A percentile compares a stretch with the other conserved stretches of the same genome.
Evolutionary conservation across 495 filamentous ascomycete species (phyloP).

Genomic region (Saxophila tyrrhenica): DNA sequence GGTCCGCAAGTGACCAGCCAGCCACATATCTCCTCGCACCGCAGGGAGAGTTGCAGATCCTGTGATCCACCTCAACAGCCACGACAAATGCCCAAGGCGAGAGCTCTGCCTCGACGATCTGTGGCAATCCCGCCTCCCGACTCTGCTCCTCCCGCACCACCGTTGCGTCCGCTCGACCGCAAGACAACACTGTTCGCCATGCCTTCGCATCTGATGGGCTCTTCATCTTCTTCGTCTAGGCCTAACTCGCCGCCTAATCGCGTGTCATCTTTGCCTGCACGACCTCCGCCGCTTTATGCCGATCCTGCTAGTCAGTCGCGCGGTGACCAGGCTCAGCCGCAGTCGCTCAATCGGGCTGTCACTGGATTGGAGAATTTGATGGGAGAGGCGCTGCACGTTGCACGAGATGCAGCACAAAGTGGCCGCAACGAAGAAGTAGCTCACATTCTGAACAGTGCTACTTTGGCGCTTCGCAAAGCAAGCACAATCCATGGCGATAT

Average conservation of each 20-base stretch:
- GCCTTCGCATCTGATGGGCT: constrained; percentile 10
- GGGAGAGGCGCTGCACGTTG: constrained; percentile 23
- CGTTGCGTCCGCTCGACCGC: background rate
- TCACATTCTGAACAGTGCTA: constrained; percentile 26
- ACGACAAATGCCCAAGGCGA: background rate
- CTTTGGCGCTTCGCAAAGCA: constrained; percentile 19
- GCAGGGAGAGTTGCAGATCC: background rate
- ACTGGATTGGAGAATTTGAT: constrained; percentile 26
- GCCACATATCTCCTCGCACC: too few species aligned
- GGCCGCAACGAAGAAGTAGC: constrained; percentile 21
- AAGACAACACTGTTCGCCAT: constrained; percentile 10
- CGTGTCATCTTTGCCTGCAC: background rate
- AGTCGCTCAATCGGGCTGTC: constrained; percentile 14
- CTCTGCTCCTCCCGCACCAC: background rate
- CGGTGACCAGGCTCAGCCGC: background rate
- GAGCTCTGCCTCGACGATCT: background rate
- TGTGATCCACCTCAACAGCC: background rate
- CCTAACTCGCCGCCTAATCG: background rate
- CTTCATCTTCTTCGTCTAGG: constrained; percentile 6
- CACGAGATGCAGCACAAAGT: constrained; percentile 20
- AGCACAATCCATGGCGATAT: constrained; percentile 3
- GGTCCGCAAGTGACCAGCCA: background rate
- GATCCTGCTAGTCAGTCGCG: background rate
- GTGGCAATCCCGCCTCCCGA: background rate
- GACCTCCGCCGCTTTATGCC: background rate